Base-by-base conservation (phyloP, 2,329 filamentous ascomycete genomes). In the Emergomyces pasteurianus region DNA sequence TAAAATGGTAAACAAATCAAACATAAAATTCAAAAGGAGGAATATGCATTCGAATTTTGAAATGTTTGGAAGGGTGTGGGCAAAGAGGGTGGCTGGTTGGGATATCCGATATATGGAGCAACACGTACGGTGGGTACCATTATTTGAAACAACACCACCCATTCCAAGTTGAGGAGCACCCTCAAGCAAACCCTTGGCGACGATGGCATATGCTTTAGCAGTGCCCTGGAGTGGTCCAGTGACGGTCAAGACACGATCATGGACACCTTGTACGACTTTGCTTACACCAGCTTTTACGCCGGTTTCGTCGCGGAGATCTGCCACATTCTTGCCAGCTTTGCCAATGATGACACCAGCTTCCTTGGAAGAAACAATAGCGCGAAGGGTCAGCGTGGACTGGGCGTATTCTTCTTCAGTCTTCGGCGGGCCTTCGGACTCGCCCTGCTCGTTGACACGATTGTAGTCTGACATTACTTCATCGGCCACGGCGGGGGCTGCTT, bases 321-420 rank as follows among this genome's bases (percentile, higher is more conserved):
- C 94, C 60, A 99, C 94, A 71, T 99, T 97, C 83, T 97, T 96
- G 73, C 94, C 94, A 61, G 88, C 91, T 80, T 99, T 99, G 76
- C 94, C 94, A 75, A 99, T 99, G 76, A 99, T 97, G 70, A 99
- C 91, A 72, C 94, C 94, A 63, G 94, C 94, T 78, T 99, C 94
- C 80, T 97, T 97, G 75, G 94, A 96, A 40, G 94, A 96, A 67
- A 99, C 94, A 73, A 99, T 96, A 69, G 94, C 94, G 74, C 94
- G 89, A 65, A 99, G 85, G 64, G 94, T 99, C 70, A 99, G 82
- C 77, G 95, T 89, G 58, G 92, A 86, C 74, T 91, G 85, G 58
- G 90, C 91, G 73, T 99, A 99, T 77, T 99, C 94, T 74, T 97
- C 92, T 69, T 99, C 94, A 62, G 92, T 95, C 80, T 92, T 94